Conservation (phyloP, 306 rosid genomes). For the Malus sylvestris region DNA sequence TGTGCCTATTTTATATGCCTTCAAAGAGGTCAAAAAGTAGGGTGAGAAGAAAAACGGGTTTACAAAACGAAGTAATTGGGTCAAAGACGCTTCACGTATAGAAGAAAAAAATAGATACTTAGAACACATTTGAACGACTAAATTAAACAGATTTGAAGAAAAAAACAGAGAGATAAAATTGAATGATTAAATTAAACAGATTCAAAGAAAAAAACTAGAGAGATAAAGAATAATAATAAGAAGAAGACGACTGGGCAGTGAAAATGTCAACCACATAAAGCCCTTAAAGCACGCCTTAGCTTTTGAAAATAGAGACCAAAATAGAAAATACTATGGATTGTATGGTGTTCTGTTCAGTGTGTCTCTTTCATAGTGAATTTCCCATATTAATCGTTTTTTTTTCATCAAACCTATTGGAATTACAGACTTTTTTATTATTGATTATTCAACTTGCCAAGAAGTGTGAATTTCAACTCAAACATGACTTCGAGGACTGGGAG, state of each 20-base stretch:
- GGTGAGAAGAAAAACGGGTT: constrained; percentile 25
- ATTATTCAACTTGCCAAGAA: not conserved
- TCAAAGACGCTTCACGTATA: constrained; percentile 68
- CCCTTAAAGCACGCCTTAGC: constrained; percentile 49
- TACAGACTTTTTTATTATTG: not conserved
- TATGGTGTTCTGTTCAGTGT: not conserved
- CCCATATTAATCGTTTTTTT: not conserved
- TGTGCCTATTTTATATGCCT: not conserved
- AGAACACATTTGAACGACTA: not conserved
- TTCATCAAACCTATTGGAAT: not conserved
- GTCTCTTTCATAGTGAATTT: constrained; percentile 33
- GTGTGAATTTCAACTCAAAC: not conserved
- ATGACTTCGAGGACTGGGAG: not conserved
- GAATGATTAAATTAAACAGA: constrained; percentile 17
- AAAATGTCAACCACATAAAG: constrained; percentile 47
- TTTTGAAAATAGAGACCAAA: constrained; percentile 39
- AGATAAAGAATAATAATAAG: not conserved
- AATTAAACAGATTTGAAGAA: not conserved
- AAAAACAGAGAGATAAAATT: not conserved
- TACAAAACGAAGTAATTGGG: constrained; percentile 34
- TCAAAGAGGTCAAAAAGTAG: constrained; percentile 48
- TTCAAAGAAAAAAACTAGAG: not conserved
- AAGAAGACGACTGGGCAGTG: constrained; percentile 31
- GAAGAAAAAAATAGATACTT: constrained; percentile 19
- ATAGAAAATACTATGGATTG: constrained; percentile 28